Conservation (phyloP, 2,329 filamentous ascomycete species). For the Sphaerostilbella broomeana region DNA sequence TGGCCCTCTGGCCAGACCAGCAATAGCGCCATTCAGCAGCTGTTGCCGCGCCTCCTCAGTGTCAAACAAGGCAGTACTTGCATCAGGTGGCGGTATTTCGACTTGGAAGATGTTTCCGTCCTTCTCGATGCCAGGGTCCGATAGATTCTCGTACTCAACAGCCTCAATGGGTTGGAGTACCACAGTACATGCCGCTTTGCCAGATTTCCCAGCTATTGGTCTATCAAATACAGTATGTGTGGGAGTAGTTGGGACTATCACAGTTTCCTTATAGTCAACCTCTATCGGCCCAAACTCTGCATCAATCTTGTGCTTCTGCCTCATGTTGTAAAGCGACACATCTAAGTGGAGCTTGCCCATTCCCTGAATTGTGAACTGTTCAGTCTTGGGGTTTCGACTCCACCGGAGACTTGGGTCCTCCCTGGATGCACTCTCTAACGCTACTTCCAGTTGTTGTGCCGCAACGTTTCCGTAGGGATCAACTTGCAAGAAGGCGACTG, state of each 20-base stretch:
- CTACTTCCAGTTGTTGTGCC: constrained; percentile 71
- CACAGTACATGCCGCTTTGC: constrained; percentile 70
- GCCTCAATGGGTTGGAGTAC: constrained; percentile 55
- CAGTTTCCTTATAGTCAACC: constrained; percentile 87
- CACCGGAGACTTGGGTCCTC: constrained; percentile 92
- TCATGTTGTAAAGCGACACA: constrained; percentile 79
- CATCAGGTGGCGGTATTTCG: constrained; percentile 43
- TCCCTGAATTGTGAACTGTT: constrained; percentile 86
- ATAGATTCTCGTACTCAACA: constrained; percentile 30
- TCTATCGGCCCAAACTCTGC: constrained; percentile 84
- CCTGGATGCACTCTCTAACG: constrained; percentile 69
- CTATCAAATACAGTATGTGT: constrained; percentile 66
- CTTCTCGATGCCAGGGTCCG: constrained; percentile 41
- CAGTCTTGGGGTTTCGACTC: constrained; percentile 78
- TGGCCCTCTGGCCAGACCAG: constrained; percentile 79
- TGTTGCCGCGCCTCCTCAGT: constrained; percentile 46
- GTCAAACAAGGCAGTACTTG: constrained; percentile 44
- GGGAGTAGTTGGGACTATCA: constrained; percentile 50
- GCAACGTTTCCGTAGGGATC: constrained; percentile 73
- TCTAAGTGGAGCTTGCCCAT: constrained; percentile 97
- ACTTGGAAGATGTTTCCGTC: constrained; percentile 66
- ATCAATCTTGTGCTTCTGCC: constrained; percentile 83
- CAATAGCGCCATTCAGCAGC: constrained; percentile 72
- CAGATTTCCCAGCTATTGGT: constrained; percentile 70
- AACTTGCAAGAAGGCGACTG: constrained; percentile 93